Conservation (phyloP, 2,329 filamentous ascomycete genomes). For the Emmonsiellopsis sp. region DNA sequence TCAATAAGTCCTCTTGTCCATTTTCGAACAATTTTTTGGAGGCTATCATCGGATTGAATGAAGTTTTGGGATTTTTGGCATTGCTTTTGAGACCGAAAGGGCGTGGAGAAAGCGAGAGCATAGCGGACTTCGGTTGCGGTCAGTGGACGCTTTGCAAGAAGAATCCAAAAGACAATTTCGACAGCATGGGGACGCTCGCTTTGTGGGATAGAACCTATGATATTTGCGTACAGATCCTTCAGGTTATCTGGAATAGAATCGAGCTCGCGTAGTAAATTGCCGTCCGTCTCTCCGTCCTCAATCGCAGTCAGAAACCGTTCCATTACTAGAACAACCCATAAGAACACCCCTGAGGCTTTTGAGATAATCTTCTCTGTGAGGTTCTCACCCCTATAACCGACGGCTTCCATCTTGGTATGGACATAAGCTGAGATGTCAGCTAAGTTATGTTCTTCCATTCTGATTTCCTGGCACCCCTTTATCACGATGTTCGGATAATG, state of each 20-base stretch:
- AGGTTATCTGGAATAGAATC: not conserved
- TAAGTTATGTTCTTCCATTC: too few relatives aligned
- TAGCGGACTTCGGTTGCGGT: constrained; percentile 6
- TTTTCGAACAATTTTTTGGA: constrained; percentile 13
- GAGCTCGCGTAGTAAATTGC: not conserved
- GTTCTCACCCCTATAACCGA: too few relatives aligned
- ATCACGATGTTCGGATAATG: too few relatives aligned
- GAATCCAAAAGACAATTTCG: constrained; percentile 2
- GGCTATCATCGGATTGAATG: constrained; percentile 12
- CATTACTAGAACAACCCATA: not conserved
- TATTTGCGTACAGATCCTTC: not conserved
- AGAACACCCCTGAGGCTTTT: too few relatives aligned
- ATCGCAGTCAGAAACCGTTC: constrained; percentile 6
- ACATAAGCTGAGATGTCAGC: too few relatives aligned
- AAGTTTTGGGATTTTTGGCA: constrained; percentile 6
- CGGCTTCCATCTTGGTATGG: too few relatives aligned
- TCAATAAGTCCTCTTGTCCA: constrained; percentile 8
- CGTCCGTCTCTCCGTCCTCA: constrained; percentile 1
- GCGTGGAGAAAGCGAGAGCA: constrained; percentile 6
- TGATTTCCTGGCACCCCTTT: too few relatives aligned
- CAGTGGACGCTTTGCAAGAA: constrained; percentile 4
- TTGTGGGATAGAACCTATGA: too few relatives aligned
- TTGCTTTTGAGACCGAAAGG: constrained; percentile 9
- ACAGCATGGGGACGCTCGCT: too few relatives aligned
- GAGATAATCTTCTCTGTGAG: too few relatives aligned